Base-by-base conservation (phyloP, 768 basidiomycete genomes). In the Botryobasidium botryosum region DNA sequence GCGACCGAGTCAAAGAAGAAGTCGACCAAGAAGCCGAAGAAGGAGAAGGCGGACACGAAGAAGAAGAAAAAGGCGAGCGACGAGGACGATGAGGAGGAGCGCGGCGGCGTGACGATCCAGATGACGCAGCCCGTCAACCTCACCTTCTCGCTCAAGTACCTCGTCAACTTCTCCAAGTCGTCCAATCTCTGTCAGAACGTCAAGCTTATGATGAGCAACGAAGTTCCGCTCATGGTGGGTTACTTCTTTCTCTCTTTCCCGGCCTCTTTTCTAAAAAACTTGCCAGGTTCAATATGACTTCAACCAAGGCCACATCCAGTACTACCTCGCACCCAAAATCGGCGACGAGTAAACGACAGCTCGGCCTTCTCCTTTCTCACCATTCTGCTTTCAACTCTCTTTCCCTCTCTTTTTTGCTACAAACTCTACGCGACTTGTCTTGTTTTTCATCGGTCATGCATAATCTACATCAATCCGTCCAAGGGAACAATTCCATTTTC, bases 291-390 rank as follows among this genome's bases (percentile, higher is more conserved):
- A 79, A 31, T 97, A 90, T 62, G 75, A 79, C 50, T 97, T 94
- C 55, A 76, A 75, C 36, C 79, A 84, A 56, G 91, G 91, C 1
- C 68, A 72, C 53, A 85, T 97, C 59, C 74, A 80, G 50, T 97
- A 92, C 69, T 97, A 90, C 68, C 72, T 97, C 44, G 91, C 91
- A 35, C 91, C 91, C 20, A 96, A 96, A 68, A 90, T 90, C 49
- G 80, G 82, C 26, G 84, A 88, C 53, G 84, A 88, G 46, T 85
- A 55, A 65, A 3, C 45, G 3, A 39, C 12, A 33, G 18, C 32
- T 12, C 32, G n/a, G n/a, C n/a, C n/a, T n/a, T n/a, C n/a, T n/a
- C n/a, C n/a, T n/a, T n/a, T n/a, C n/a, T n/a, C n/a, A n/a, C n/a
- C n/a, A n/a, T n/a, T n/a, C n/a, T n/a, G n/a, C n/a, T n/a, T n/a